Percentiles rank a stretch among this genome's conserved stretches.
These are phyloP conservation scores for Cardiospermum halicacabum DNA, from an alignment of 345 rosid genomes.

Conservation along the genomic window DNA sequence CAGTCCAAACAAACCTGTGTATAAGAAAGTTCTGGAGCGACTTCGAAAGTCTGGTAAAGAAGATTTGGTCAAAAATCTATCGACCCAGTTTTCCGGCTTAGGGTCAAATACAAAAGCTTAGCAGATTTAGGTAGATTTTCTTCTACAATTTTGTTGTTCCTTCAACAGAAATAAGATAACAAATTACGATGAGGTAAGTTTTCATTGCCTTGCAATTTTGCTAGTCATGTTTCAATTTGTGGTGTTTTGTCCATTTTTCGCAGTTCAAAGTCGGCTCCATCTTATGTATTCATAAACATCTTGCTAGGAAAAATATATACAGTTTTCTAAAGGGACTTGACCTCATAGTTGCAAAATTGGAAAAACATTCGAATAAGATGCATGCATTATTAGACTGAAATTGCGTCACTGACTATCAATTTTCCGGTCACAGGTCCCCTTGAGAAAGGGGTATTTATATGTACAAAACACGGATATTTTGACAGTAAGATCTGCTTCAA, in stretches of 20 bases:
- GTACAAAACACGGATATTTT: neutral
- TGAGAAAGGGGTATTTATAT: neutral
- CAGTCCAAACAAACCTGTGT: slow-evolving; percentile 32
- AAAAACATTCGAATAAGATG: neutral
- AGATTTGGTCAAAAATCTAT: slow-evolving; percentile 27
- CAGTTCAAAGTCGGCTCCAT: too few species aligned
- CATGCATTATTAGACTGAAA: too few species aligned
- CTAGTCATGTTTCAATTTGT: too few species aligned
- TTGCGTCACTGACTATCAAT: neutral
- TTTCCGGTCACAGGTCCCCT: neutral
- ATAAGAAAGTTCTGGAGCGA: slow-evolving; percentile 25
- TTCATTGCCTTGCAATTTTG: too few species aligned
- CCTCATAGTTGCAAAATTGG: neutral
- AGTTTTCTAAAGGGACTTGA: neutral
- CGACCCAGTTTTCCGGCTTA: slow-evolving; percentile 9
- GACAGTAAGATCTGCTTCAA: neutral
- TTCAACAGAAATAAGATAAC: too few species aligned
- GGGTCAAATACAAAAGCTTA: slow-evolving; percentile 9
- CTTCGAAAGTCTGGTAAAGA: slow-evolving; percentile 28
- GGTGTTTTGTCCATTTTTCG: too few species aligned
- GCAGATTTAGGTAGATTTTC: slow-evolving; percentile 1
- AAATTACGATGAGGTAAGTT: too few species aligned
- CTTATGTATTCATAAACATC: too few species aligned
- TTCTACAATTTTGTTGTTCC: neutral
- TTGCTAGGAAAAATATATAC: neutral